Evolutionary conservation across 108 stramenopile genomes (phyloP), one percentile per base, ranked within the genome.

Genomic region (Skeletonema marinoi): DNA sequence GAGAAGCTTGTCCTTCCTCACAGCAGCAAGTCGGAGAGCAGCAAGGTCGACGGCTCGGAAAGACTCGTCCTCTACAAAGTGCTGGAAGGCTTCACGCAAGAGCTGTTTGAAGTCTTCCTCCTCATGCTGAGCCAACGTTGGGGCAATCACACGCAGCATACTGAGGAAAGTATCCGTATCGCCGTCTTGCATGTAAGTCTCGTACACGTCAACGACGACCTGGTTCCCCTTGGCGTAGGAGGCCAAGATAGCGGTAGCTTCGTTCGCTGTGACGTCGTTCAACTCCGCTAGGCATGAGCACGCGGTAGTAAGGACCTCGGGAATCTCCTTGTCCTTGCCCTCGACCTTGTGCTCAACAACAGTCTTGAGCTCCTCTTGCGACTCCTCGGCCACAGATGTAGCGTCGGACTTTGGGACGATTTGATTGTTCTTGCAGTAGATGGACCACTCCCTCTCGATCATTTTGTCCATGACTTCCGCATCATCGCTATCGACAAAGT

Each of bases 1-100:
- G 75, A 48, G 86, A 93, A 59, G 90, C 90, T 32, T 84, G 88
- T 81, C 73, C 21, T 70, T 74, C n/a, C 62, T 56, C 31, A 61
- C 69, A n/a, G 80, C 36, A 11, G 73, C 80, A n/a, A 81, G 74
- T 33, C 80, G 73, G 16, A 81, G 64, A 31, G 80, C 80, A n/a
- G 68, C 58, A 35, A 81, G 42, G 10, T 74, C 64, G 12, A 81
- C 48, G 33, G 58, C 38, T 36, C 66, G 66, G 13, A 79, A 79
- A 13, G 36, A 13, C 6, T 73, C 59, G 21, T 67, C 78, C 36
- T 38, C 33, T 50, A 35, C 33, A 38, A 79, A 68, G 36, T 38
- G 31, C 30, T 54, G 46, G 6, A 79, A 32, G 9, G 71, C 66
- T 3, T 36, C 30, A 17, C 25, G 33, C 29, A 79, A 73, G 11